A percentile compares a stretch with the other conserved stretches of the same genome.
These are phyloP conservation scores for Thinopyrum obtusiflorum DNA, from an alignment of 202 grass and related monocot species.

Conservation along the genomic window DNA sequence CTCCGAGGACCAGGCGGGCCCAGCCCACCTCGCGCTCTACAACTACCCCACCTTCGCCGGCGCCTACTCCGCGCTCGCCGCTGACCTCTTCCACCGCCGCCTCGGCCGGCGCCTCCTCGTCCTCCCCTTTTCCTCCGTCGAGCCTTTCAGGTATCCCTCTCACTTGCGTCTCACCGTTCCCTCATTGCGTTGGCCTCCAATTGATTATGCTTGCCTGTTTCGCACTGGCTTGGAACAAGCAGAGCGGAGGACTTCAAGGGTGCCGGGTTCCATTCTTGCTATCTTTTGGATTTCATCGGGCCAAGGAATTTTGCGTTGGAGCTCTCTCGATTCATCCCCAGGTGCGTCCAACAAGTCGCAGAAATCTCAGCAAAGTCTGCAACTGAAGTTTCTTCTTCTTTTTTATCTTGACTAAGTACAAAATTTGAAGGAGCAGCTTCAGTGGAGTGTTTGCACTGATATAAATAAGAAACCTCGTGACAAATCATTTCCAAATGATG, in stretches of 20 bases:
- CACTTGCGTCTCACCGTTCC: not conserved
- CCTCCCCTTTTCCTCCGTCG: slow-evolving; percentile 81
- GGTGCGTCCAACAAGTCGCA: slow-evolving; percentile 34
- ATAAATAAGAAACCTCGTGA: not conserved
- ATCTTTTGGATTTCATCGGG: slow-evolving; percentile 87
- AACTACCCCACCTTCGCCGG: slow-evolving; percentile 90
- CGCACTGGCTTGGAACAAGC: not conserved
- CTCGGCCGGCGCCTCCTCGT: slow-evolving; percentile 46
- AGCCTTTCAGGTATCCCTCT: slow-evolving; percentile 45
- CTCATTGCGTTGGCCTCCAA: not conserved
- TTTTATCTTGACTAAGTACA: not conserved
- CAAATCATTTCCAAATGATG: slow-evolving; percentile 24
- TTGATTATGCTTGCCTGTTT: not conserved
- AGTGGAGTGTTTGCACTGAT: not conserved
- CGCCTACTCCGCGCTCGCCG: slow-evolving; percentile 70
- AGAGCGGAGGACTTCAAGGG: slow-evolving; percentile 60
- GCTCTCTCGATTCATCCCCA: slow-evolving; percentile 55
- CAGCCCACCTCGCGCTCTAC: slow-evolving; percentile 65
- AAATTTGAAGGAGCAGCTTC: not conserved
- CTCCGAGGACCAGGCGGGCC: slow-evolving; percentile 9
- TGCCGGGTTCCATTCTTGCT: slow-evolving; percentile 59
- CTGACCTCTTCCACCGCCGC: slow-evolving; percentile 60
- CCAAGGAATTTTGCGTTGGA: slow-evolving; percentile 67
- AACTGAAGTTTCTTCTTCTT: not conserved
- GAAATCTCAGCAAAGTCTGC: not conserved